Conservation (phyloP, 768 basidiomycete genomes). For the Mycena crocata region DNA sequence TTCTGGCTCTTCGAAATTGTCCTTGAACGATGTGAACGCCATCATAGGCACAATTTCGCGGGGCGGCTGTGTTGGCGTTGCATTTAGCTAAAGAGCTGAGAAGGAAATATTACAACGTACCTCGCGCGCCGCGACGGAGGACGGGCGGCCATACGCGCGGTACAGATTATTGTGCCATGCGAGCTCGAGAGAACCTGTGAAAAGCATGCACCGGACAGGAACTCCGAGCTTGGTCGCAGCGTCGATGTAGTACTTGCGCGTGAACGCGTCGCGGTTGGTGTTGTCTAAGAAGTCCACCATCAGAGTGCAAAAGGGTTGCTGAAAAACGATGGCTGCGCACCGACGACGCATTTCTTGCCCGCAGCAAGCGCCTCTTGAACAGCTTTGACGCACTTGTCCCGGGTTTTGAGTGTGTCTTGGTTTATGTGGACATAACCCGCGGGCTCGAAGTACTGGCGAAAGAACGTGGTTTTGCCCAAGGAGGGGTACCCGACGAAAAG, state of each 20-base stretch:
- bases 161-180: slow-evolving; percentile 96
- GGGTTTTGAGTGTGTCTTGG: slow-evolving; percentile 83
- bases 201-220: slow-evolving; percentile 79
- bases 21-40: slow-evolving; percentile 69
- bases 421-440: slow-evolving; percentile 86
- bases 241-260: slow-evolving; percentile 78
- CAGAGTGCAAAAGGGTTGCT: too few relatives aligned
- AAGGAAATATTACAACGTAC: slow-evolving; percentile 41
- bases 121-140: slow-evolving; percentile 54
- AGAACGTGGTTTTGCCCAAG: slow-evolving; percentile 89
- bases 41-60: slow-evolving; percentile 68
- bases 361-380: slow-evolving; percentile 65
- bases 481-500: slow-evolving; percentile 66
- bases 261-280: slow-evolving; percentile 83
- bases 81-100: slow-evolving; percentile 3
- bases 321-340: too few relatives aligned
- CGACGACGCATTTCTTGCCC: slow-evolving; percentile 79
- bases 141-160: slow-evolving; percentile 73
- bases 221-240: slow-evolving; percentile 68
- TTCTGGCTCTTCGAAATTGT: slow-evolving; percentile 74
- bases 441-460: slow-evolving; percentile 71
- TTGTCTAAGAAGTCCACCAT: too few relatives aligned
- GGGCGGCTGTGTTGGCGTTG: slow-evolving; percentile 47
- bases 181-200: slow-evolving; percentile 80
- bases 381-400: slow-evolving; percentile 78